phyloP scores from a whole-genome alignment of 116 monocot genomes.

The Zostera marina region DNA sequence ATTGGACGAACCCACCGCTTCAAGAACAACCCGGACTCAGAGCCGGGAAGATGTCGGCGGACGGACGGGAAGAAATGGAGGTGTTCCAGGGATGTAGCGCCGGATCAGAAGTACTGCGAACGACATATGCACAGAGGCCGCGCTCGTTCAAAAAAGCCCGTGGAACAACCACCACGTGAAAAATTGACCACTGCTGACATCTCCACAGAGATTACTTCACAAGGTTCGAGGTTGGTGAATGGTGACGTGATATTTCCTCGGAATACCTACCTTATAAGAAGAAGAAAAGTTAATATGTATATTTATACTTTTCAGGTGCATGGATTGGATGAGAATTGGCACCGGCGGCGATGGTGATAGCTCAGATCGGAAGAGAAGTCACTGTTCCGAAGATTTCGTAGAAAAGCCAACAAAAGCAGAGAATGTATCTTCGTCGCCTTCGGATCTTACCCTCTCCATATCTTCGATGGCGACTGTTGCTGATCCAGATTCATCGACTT shows the following conservation, averaged over 20 bases:
- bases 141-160: slow-evolving; percentile 64
- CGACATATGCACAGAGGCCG: slow-evolving; percentile 40
- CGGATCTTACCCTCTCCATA: slow-evolving; percentile 26
- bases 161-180: slow-evolving; percentile 21
- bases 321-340: slow-evolving; percentile 14
- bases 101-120: slow-evolving; percentile 54
- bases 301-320: slow-evolving; percentile 7
- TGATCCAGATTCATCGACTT: neutral
- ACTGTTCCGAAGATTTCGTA: slow-evolving; percentile 7
- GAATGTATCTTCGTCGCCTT: slow-evolving; percentile 4
- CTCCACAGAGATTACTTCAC: neutral
- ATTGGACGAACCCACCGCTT: neutral
- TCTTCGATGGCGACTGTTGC: slow-evolving; percentile 1
- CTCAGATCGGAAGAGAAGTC: neutral
- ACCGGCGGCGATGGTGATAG: neutral
- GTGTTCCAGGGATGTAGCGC: slow-evolving; percentile 35
- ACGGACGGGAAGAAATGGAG: slow-evolving; percentile 65
- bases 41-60: slow-evolving; percentile 40
- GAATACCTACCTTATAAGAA: too few species aligned
- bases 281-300: neutral
- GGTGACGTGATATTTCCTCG: neutral
- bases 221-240: slow-evolving; percentile 6
- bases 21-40: slow-evolving; percentile 12
- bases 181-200: neutral
- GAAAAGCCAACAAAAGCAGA: slow-evolving; percentile 21